Evolutionary conservation across 345 rosid genomes (phyloP).

Genomic region (Gossypium raimondii): DNA sequence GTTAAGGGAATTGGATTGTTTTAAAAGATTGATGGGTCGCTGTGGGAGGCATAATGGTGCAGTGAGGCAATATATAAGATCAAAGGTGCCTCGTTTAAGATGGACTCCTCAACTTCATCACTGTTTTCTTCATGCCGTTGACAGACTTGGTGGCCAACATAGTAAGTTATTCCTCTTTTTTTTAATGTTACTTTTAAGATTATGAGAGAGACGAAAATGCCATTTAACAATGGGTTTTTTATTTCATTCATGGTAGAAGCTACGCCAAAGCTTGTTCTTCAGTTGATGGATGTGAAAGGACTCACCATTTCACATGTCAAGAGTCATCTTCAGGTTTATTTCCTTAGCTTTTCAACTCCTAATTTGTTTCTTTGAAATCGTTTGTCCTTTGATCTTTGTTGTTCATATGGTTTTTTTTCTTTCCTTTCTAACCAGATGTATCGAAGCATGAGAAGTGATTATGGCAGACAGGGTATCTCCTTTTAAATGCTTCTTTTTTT

Average conservation of each 20-base stretch:
- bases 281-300: conserved; percentile 94
- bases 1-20: not conserved
- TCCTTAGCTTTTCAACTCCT: not conserved
- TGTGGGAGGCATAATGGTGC: conserved; percentile 67
- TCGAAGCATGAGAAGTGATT: conserved; percentile 72
- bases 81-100: conserved; percentile 82
- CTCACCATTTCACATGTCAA: conserved; percentile 97
- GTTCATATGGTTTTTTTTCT: not conserved
- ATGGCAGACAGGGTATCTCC: conserved; percentile 57
- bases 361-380: not conserved
- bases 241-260: conserved; percentile 46
- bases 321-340: conserved; percentile 87
- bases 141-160: conserved; percentile 82
- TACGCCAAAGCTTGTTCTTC: conserved; percentile 94
- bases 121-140: conserved; percentile 86
- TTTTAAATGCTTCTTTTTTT: not conserved
- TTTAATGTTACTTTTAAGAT: no score
- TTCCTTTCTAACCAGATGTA: conserved; percentile 59
- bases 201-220: no score
- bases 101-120: conserved; percentile 99
- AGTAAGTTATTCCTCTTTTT: conserved; percentile 33
- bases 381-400: not conserved
- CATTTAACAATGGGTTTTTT: not conserved
- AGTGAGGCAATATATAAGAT: conserved; percentile 81
- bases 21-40: conserved; percentile 45